Conservation (phyloP, 495 filamentous ascomycete species). For the Achaetomiella virescens region DNA sequence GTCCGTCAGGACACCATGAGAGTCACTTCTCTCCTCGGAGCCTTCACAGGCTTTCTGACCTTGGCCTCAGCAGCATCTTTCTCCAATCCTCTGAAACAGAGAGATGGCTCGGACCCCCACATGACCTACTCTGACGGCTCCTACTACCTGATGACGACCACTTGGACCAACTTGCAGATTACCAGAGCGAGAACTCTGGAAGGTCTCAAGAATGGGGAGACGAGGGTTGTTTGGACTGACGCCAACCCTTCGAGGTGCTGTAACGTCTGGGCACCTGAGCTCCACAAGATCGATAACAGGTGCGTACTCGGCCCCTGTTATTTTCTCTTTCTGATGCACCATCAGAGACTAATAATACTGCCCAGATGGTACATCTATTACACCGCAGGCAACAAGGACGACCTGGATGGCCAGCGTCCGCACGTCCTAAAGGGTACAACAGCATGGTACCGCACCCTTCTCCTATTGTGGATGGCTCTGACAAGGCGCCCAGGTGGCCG, state of each 20-base stretch:
- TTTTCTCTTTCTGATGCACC: neutral
- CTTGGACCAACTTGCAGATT: too few relatives aligned
- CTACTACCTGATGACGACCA: too few relatives aligned
- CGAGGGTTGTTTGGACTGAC: conserved; percentile 40
- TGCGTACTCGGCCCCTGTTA: neutral
- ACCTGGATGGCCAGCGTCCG: conserved; percentile 31
- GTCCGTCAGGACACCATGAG: too few relatives aligned
- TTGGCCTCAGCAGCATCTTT: too few relatives aligned
- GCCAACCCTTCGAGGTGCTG: conserved; percentile 36
- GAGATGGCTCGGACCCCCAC: too few relatives aligned
- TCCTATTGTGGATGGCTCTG: neutral
- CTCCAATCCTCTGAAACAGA: too few relatives aligned
- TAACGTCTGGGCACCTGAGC: conserved; percentile 52
- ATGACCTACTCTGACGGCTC: too few relatives aligned
- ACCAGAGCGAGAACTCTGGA: too few relatives aligned
- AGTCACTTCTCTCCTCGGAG: too few relatives aligned
- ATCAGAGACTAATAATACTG: neutral
- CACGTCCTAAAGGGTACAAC: conserved; percentile 32
- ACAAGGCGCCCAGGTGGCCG: conserved; percentile 29
- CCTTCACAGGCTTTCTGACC: too few relatives aligned
- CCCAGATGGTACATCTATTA: conserved; percentile 39
- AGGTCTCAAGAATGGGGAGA: too few relatives aligned
- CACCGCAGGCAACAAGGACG: conserved; percentile 15
- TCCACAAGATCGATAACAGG: conserved; percentile 37
- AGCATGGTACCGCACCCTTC: too few relatives aligned